A percentile compares a stretch with the other conserved stretches of the same genome.
These are phyloP conservation scores for Aspergillus leporis DNA, from an alignment of 495 filamentous ascomycete genomes.

Conservation along the genomic window DNA sequence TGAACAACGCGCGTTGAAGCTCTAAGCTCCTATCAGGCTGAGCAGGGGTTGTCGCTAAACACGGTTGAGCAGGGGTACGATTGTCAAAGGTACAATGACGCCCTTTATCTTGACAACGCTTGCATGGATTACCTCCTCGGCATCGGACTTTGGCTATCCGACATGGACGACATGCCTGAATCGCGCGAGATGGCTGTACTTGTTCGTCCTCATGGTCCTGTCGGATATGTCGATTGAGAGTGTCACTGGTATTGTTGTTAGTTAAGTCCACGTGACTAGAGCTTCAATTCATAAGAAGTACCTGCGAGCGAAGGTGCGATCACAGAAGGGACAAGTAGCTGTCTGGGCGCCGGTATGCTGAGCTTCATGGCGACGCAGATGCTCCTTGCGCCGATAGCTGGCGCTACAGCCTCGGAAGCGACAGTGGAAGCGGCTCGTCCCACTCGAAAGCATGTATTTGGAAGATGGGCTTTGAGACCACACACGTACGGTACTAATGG, in stretches of 20 bases:
- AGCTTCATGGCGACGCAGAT: conserved; percentile 14
- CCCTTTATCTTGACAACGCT: neutral
- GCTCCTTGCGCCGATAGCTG: conserved; percentile 15
- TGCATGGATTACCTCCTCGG: conserved; percentile 11
- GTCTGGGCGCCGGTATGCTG: conserved; percentile 11
- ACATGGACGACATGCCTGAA: conserved; percentile 10
- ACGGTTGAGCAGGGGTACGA: neutral
- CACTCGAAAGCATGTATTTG: neutral
- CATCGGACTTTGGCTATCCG: conserved; percentile 16
- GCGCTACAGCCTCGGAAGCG: conserved; percentile 6
- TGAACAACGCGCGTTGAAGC: neutral
- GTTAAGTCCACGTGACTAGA: neutral
- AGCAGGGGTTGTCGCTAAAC: neutral
- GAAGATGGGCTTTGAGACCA: too few relatives aligned
- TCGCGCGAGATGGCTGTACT: neutral
- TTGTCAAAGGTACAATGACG: conserved; percentile 3
- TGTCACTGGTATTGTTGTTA: conserved; percentile 8
- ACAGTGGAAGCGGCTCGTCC: conserved; percentile 1
- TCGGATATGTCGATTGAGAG: conserved; percentile 16
- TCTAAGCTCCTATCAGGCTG: neutral
- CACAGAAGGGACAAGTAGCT: conserved; percentile 9
- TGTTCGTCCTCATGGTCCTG: conserved; percentile 11
- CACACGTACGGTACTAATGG: neutral
- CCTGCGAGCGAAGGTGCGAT: conserved; percentile 12
- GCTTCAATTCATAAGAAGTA: neutral